phyloP scores from a whole-genome alignment of 2,329 filamentous ascomycete genomes.

The Aspergillus sp. region DNA sequence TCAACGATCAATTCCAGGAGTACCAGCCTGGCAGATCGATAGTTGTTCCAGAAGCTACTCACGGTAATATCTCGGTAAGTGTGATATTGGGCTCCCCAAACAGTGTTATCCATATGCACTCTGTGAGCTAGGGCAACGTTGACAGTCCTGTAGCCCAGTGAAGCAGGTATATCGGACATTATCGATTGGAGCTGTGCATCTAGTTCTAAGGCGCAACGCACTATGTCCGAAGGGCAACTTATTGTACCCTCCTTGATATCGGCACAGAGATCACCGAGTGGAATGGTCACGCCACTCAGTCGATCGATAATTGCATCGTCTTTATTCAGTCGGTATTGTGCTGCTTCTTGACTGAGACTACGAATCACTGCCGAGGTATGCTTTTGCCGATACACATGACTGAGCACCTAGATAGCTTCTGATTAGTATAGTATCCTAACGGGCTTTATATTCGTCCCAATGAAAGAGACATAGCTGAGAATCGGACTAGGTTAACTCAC shows the following conservation, averaged over 20 bases:
- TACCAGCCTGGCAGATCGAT: conserved; percentile 1
- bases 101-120: neutral
- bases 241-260: neutral
- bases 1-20: conserved; percentile 3
- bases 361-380: neutral
- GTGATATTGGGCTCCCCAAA: conserved; percentile 1
- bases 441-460: neutral
- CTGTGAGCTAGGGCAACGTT: neutral
- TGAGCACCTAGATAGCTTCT: neutral
- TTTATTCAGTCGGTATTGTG: neutral
- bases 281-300: neutral
- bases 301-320: neutral
- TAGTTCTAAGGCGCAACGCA: neutral
- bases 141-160: neutral
- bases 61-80: neutral
- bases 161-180: neutral
- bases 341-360: neutral
- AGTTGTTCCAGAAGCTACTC: conserved; percentile 7
- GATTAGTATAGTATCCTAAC: no score
- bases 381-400: neutral
- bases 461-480: neutral
- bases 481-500: neutral
- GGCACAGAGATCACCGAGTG: neutral
- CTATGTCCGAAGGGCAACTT: neutral
- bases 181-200: neutral